Evolutionary conservation across 768 basidiomycete species (phyloP).

Genomic region (Agrocybe pediades): DNA sequence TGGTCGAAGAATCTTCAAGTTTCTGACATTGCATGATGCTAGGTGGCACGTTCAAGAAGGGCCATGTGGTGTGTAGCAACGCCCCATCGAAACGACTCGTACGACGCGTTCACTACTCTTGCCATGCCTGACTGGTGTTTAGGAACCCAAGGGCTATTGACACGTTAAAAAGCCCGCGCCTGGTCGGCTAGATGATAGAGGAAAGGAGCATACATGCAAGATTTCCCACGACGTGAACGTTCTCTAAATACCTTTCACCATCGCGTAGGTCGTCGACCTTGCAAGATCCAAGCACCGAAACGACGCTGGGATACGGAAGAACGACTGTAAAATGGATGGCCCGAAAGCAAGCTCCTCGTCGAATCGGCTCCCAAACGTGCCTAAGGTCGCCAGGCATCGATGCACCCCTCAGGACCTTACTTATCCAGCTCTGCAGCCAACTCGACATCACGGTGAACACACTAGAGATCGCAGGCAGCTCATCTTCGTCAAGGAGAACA

Average conservation of each 20-base stretch:
- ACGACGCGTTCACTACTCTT: too few species aligned
- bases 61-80: not conserved
- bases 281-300: not conserved
- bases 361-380: constrained; percentile 22
- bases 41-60: not conserved
- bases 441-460: too few species aligned
- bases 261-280: too few species aligned
- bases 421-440: too few species aligned
- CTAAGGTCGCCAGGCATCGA: constrained; percentile 15
- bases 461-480: too few species aligned
- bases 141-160: too few species aligned
- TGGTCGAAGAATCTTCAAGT: not conserved
- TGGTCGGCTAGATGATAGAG: not conserved
- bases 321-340: not conserved
- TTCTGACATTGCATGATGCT: not conserved
- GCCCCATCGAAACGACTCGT: too few species aligned
- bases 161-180: not conserved
- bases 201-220: not conserved
- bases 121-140: too few species aligned
- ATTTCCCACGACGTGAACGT: not conserved
- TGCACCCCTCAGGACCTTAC: constrained; percentile 20
- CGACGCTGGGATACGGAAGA: not conserved
- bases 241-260: not conserved
- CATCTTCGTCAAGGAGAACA: too few species aligned
- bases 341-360: constrained; percentile 7